These are phyloP conservation scores for Geotrichum carabidarum DNA, from an alignment of 1,139 yeast species.

Conservation along the genomic window DNA sequence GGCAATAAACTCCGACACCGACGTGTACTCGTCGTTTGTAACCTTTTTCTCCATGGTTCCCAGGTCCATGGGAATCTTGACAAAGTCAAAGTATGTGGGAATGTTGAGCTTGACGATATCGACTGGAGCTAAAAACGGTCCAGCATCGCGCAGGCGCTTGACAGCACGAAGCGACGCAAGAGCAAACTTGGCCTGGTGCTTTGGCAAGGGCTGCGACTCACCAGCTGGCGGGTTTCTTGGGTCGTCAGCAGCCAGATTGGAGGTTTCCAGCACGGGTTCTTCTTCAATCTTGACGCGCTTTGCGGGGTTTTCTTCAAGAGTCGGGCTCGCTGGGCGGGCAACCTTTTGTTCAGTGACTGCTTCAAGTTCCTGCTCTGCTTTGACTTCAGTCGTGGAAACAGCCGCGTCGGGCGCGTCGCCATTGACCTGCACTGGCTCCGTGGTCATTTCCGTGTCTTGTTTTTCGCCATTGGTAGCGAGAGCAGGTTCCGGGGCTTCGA, in stretches of 20 bases:
- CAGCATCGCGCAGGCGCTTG: slow-evolving; percentile 85
- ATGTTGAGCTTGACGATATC: slow-evolving; percentile 83
- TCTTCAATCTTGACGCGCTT: slow-evolving; percentile 6
- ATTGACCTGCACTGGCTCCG: neutral
- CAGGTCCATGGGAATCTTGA: slow-evolving; percentile 89
- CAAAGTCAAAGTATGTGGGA: slow-evolving; percentile 81
- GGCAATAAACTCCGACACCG: slow-evolving; percentile 59
- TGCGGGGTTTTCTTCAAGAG: slow-evolving; percentile 5
- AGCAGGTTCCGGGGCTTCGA: neutral
- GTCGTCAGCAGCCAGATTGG: slow-evolving; percentile 24
- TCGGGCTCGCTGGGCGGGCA: neutral
- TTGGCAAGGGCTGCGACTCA: slow-evolving; percentile 56
- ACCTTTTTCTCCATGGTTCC: slow-evolving; percentile 84
- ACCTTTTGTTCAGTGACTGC: neutral
- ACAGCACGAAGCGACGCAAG: slow-evolving; percentile 52
- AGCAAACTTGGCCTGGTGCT: slow-evolving; percentile 70
- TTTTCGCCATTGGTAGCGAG: neutral
- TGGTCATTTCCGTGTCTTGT: neutral
- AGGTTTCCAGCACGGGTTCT: neutral
- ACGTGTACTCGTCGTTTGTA: slow-evolving; percentile 63
- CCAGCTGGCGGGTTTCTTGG: slow-evolving; percentile 28
- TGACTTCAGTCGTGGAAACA: too few relatives aligned
- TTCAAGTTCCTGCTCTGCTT: neutral
- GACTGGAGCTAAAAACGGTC: slow-evolving; percentile 84
- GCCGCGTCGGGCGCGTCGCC: neutral